These are phyloP conservation scores for Actinomucor elegans DNA, from an alignment of 371 early-diverging fungal species.

Conservation along the genomic window DNA sequence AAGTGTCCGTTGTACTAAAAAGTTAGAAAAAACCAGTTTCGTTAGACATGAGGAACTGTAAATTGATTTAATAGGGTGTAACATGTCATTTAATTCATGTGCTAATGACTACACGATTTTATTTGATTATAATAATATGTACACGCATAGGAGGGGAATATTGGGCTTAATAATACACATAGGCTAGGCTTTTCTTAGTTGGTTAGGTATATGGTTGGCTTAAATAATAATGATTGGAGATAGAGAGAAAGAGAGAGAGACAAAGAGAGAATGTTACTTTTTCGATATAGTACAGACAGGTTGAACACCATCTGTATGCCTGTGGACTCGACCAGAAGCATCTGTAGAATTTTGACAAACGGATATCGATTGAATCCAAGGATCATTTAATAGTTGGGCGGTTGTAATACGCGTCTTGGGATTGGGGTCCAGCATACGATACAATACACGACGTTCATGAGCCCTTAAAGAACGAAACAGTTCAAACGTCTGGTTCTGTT, in stretches of 20 bases:
- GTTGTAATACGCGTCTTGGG: constrained; percentile 55
- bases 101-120: no score
- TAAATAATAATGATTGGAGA: background rate
- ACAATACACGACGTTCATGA: constrained; percentile 57
- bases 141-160: background rate
- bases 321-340: constrained; percentile 4
- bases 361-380: constrained; percentile 70
- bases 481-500: constrained; percentile 50
- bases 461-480: constrained; percentile 61
- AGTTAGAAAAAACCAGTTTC: no score
- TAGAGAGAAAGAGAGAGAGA: background rate
- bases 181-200: no score
- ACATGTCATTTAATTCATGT: no score
- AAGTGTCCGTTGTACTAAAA: no score
- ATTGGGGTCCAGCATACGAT: constrained; percentile 47
- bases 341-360: constrained; percentile 17
- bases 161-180: background rate
- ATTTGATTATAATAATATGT: background rate
- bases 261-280: background rate
- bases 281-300: constrained; percentile 13
- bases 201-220: no score
- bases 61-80: no score
- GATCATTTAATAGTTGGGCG: constrained; percentile 58
- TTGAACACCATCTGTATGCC: constrained; percentile 23
- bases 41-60: no score